These are phyloP conservation scores for Xenosphaeropsis pyriputrescens DNA, from an alignment of 2,329 filamentous ascomycete species.

Conservation along the genomic window DNA sequence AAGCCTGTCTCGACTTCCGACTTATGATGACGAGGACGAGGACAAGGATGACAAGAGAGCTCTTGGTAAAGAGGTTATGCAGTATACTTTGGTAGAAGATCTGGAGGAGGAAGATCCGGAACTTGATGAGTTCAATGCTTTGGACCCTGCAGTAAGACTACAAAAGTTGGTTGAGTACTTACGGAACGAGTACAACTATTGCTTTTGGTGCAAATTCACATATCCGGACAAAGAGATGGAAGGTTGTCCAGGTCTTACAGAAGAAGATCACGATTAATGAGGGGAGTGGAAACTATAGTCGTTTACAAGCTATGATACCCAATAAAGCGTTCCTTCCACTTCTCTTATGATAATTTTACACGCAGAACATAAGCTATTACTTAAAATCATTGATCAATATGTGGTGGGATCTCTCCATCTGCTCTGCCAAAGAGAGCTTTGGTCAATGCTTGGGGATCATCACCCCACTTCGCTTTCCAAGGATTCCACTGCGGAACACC, in stretches of 20 bases:
- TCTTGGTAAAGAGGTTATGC: conserved; percentile 39
- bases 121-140: conserved; percentile 62
- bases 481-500: conserved; percentile 9
- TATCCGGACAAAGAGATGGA: conserved; percentile 68
- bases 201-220: conserved; percentile 87
- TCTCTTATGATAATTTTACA: too few relatives aligned
- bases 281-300: background rate
- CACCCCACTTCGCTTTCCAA: conserved; percentile 3
- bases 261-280: conserved; percentile 59
- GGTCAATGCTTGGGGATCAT: background rate
- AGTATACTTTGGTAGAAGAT: conserved; percentile 48
- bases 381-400: too few relatives aligned
- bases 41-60: conserved; percentile 61
- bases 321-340: background rate
- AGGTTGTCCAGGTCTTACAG: conserved; percentile 74
- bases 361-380: too few relatives aligned
- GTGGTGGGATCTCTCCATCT: too few relatives aligned
- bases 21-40: conserved; percentile 52
- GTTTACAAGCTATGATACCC: background rate
- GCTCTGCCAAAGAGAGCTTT: too few relatives aligned
- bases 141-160: conserved; percentile 53
- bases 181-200: conserved; percentile 62
- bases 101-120: conserved; percentile 69
- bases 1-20: conserved; percentile 45
- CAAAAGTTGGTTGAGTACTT: conserved; percentile 52